Evolutionary conservation across 495 filamentous ascomycete species (phyloP).

Genomic region (Antarctomyces pellizariae): DNA sequence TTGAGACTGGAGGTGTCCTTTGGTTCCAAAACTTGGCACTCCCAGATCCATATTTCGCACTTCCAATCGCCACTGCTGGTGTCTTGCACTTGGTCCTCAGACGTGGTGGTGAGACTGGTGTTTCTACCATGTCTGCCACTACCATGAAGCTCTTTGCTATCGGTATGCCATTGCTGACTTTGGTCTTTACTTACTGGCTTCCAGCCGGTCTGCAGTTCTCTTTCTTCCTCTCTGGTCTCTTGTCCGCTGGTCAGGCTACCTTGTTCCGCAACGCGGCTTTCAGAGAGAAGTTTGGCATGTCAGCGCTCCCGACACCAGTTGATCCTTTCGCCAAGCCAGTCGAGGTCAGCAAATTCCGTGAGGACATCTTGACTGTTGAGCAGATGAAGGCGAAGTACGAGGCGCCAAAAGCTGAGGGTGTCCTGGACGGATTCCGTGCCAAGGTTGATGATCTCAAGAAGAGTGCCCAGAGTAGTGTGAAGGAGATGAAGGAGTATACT

Average conservation of each 20-base stretch:
- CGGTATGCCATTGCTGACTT: conserved; percentile 34
- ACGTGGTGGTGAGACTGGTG: conserved; percentile 24
- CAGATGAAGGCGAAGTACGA: conserved; percentile 2
- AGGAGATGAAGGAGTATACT: conserved; percentile 12
- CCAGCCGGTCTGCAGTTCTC: conserved; percentile 50
- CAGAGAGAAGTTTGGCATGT: conserved; percentile 26
- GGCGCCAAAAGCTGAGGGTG: too few species aligned
- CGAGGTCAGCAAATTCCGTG: background rate
- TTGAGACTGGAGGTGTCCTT: conserved; percentile 39
- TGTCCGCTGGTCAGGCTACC: conserved; percentile 33
- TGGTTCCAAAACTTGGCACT: conserved; percentile 71
- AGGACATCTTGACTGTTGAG: conserved; percentile 1
- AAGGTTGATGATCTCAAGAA: conserved; percentile 1
- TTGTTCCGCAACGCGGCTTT: conserved; percentile 25
- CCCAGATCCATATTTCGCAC: conserved; percentile 46
- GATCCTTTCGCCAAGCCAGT: conserved; percentile 1
- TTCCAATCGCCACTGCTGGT: conserved; percentile 34
- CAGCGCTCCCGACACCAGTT: conserved; percentile 16
- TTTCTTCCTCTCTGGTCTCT: conserved; percentile 33
- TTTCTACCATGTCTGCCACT: conserved; percentile 13
- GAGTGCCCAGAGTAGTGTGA: conserved; percentile 10
- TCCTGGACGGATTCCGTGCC: background rate
- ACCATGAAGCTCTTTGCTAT: conserved; percentile 28
- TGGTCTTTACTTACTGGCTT: conserved; percentile 35
- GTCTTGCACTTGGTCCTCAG: conserved; percentile 28